Percentiles rank a stretch among this genome's conserved stretches.
Evolutionary conservation across 768 basidiomycete genomes (phyloP).

Genomic region (Lactarius psammicola): DNA sequence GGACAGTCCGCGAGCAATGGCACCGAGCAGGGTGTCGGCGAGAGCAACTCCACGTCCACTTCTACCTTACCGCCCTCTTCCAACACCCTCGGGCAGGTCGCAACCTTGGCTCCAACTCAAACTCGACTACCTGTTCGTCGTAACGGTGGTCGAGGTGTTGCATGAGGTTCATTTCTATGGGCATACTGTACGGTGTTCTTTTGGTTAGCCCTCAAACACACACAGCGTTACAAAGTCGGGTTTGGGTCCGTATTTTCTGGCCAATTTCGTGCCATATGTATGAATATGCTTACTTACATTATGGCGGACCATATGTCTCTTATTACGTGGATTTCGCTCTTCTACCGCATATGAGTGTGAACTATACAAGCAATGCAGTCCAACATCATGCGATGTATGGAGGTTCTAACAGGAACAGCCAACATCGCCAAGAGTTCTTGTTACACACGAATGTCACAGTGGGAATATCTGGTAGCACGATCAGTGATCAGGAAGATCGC

Average conservation of each 20-base stretch:
- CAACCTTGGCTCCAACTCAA: not conserved
- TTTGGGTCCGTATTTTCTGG: not conserved
- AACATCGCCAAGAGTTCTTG: not conserved
- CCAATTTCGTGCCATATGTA: slow-evolving; percentile 9
- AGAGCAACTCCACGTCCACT: not conserved
- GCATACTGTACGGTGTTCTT: not conserved
- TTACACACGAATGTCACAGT: not conserved
- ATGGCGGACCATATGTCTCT: not conserved
- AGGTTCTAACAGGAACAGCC: not conserved
- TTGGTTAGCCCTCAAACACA: not conserved
- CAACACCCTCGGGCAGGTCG: not conserved
- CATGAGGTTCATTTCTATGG: not conserved
- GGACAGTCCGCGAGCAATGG: not conserved
- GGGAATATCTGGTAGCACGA: not conserved
- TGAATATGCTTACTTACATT: not conserved
- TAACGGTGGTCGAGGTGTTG: not conserved
- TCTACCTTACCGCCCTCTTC: not conserved
- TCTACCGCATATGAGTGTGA: too few species aligned
- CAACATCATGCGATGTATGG: not conserved
- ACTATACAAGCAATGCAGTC: too few species aligned
- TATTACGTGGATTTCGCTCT: not conserved
- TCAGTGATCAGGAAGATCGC: not conserved
- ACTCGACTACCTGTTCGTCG: not conserved
- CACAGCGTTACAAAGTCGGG: not conserved
- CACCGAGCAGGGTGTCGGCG: not conserved